A percentile compares a stretch with the other conserved stretches of the same genome.
Evolutionary conservation across 495 filamentous ascomycete genomes (phyloP).

Genomic region (Thozetella sp.): DNA sequence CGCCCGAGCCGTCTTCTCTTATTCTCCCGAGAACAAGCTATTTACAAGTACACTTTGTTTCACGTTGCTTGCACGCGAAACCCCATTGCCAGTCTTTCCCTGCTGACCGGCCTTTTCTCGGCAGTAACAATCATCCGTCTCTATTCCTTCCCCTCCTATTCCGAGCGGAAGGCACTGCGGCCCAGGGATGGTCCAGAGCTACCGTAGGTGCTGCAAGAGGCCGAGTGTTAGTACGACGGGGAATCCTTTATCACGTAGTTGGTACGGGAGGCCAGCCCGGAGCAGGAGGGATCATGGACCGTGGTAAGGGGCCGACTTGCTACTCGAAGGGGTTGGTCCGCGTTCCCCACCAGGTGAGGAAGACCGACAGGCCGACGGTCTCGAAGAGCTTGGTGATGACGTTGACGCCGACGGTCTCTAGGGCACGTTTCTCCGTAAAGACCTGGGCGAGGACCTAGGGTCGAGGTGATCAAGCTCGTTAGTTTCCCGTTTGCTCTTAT

Average conservation of each 20-base stretch:
- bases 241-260: background rate
- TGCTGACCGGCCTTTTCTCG: too few relatives aligned
- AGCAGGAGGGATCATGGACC: background rate
- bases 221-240: background rate
- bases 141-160: conserved; percentile 12
- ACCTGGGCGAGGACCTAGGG: conserved; percentile 80
- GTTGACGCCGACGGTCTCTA: conserved; percentile 87
- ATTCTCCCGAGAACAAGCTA: too few relatives aligned
- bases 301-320: conserved; percentile 16
- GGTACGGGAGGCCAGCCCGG: background rate
- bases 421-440: conserved; percentile 85
- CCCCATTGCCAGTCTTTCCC: too few relatives aligned
- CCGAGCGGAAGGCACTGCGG: conserved; percentile 20
- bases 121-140: background rate
- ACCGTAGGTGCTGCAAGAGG: conserved; percentile 9
- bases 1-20: too few relatives aligned
- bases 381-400: conserved; percentile 83
- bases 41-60: too few relatives aligned
- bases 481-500: background rate
- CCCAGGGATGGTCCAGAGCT: conserved; percentile 14
- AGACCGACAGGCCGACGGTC: conserved; percentile 87
- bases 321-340: conserved; percentile 81
- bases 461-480: background rate
- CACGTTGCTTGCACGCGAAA: too few relatives aligned
- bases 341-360: conserved; percentile 98